Conservation (phyloP, 192 early-diverging fungal genomes). For the Umbelopsis isabellina region DNA sequence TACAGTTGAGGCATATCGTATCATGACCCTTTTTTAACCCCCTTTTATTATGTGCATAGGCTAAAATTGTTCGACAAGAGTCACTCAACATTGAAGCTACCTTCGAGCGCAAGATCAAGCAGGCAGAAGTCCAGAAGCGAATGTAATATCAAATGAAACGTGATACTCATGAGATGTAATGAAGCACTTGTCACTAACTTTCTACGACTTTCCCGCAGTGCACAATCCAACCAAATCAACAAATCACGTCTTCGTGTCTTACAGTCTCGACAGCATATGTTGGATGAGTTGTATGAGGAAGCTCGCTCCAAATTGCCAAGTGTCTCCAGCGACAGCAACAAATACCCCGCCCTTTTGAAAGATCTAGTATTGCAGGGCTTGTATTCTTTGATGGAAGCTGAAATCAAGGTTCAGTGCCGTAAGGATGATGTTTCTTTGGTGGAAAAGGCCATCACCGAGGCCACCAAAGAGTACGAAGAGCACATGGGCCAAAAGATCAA, state of each 20-base stretch:
- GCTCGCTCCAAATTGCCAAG: constrained; percentile 62
- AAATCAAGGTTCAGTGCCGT: constrained; percentile 73
- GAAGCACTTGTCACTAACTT: not conserved
- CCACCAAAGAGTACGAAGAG: constrained; percentile 58
- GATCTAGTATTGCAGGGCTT: constrained; percentile 85
- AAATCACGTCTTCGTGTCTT: constrained; percentile 91
- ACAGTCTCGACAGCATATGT: constrained; percentile 83
- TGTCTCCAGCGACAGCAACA: constrained; percentile 57
- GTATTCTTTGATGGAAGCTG: constrained; percentile 84
- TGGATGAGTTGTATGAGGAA: constrained; percentile 82
- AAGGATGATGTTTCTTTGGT: constrained; percentile 70
- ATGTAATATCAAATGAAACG: constrained; percentile 61
- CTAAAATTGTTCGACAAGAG: constrained; percentile 97
- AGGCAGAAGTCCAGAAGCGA: constrained; percentile 93
- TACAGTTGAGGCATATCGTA: not conserved
- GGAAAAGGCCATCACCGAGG: constrained; percentile 55
- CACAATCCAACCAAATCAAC: constrained; percentile 95
- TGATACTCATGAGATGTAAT: not conserved
- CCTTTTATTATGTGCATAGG: constrained; percentile 45
- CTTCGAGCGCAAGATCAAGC: constrained; percentile 97
- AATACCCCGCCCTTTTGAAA: constrained; percentile 68
- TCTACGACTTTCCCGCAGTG: constrained; percentile 47
- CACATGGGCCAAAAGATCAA: constrained; percentile 50
- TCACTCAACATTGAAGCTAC: constrained; percentile 94
- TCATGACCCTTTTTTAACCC: not conserved